Base-by-base conservation (phyloP, 2,329 filamentous ascomycete species). In the Cordyceps cicadae region DNA sequence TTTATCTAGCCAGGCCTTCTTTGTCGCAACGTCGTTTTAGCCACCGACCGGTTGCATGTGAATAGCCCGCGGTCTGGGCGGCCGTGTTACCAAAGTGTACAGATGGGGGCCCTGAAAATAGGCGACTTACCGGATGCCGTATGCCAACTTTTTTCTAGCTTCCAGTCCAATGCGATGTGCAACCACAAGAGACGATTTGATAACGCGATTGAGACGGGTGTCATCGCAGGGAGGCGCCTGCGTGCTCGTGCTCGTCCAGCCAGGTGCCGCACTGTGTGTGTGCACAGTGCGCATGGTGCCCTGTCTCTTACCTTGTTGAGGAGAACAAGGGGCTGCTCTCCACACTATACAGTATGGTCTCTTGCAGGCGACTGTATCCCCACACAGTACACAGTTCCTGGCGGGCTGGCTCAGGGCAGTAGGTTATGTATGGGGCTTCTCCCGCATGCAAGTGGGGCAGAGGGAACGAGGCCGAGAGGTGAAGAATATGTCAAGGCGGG, bases 301-400 rank as follows among this genome's bases (percentile, higher is more conserved):
- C 15, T 7, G 48, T 9, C 24, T 12, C 15, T 37, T 37, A 37
- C 6, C 6, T 37, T 37, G 8, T 9, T 5, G 11, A 34, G 24
- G 11, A n/a, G 17, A 24, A 39, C 29, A 37, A 29, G 19, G 21
- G 7, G 19, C 34, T n/a, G 45, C 46, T 50, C 12, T 11, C 45
- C 34, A 57, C 54, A 57, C 45, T 41, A 29, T n/a, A 57, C 54
- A 57, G 54, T 50, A 29, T n/a, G 34, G 34, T 14, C 32, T 41
- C 4, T 32, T 11, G 45, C 29, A 29, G 17, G 45, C 32, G 45
- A 49, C 45, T 26, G 21, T 17, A 21, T 29, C 34, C 54, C 54
- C 54, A 50, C 54, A 57, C 54, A 57, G 54, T 57, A 29, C 24
- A 24, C 24, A 8, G 39, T 46, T 19, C 19, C 5, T 19, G 15